A percentile compares a stretch with the other conserved stretches of the same genome.
These are phyloP conservation scores for Lenwebbia sp. DNA, from an alignment of 345 rosid genomes.

Conservation along the genomic window DNA sequence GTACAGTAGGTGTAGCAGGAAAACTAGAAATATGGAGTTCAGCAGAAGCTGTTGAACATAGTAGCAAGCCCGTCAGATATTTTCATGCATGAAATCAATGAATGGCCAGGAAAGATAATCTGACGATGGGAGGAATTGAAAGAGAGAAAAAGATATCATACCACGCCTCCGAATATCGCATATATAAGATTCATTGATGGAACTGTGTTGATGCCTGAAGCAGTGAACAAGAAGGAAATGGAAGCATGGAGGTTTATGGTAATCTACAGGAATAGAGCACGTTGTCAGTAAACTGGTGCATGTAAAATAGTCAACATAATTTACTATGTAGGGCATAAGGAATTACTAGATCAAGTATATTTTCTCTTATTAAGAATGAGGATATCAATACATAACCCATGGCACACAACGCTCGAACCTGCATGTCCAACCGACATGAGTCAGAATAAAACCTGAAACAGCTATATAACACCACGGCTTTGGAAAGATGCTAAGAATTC, in stretches of 20 bases:
- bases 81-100: background rate
- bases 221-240: slow-evolving; percentile 53
- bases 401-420: slow-evolving; percentile 78
- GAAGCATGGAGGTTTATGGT: slow-evolving; percentile 86
- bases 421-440: slow-evolving; percentile 8
- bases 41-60: slow-evolving; percentile 51
- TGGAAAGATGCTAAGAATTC: slow-evolving; percentile 5
- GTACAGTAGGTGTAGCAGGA: slow-evolving; percentile 72
- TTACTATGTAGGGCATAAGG: background rate
- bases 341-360: slow-evolving; percentile 74
- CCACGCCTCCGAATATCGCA: slow-evolving; percentile 70
- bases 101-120: background rate
- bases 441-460: slow-evolving; percentile 2
- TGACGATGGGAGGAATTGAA: background rate
- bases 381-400: slow-evolving; percentile 77
- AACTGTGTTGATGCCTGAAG: slow-evolving; percentile 59
- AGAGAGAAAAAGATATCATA: slow-evolving; percentile 9
- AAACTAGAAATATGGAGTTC: slow-evolving; percentile 72
- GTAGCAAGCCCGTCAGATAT: background rate
- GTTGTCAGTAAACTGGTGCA: background rate
- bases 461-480: slow-evolving; percentile 2
- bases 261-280: slow-evolving; percentile 42
- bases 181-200: slow-evolving; percentile 80
- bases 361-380: slow-evolving; percentile 88
- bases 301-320: background rate